Conservation (phyloP, 768 basidiomycete species). For the Arthromyces matolae region DNA sequence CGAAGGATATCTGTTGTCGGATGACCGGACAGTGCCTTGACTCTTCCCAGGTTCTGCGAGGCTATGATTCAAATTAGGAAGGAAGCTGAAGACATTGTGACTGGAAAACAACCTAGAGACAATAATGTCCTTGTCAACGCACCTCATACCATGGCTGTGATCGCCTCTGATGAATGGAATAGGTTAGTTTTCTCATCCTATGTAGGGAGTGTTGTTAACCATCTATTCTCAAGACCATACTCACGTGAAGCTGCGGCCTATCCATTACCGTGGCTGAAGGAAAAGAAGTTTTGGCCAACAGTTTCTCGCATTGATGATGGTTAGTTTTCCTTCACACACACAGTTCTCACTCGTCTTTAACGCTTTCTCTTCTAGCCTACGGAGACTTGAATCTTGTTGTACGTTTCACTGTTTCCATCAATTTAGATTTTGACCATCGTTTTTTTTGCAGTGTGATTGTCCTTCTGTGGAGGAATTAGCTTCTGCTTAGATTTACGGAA, state of each 20-base stretch:
- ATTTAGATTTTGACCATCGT: slow-evolving; percentile 8
- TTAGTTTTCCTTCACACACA: slow-evolving; percentile 33
- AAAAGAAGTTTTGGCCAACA: slow-evolving; percentile 96
- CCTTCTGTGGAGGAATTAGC: slow-evolving; percentile 80
- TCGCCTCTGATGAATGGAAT: slow-evolving; percentile 83
- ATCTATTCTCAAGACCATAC: slow-evolving; percentile 61
- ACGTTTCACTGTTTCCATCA: slow-evolving; percentile 35
- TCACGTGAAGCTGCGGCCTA: slow-evolving; percentile 88
- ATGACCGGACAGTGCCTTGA: background rate
- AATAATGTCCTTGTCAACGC: slow-evolving; percentile 94
- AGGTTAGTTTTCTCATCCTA: slow-evolving; percentile 42
- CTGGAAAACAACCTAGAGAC: slow-evolving; percentile 84
- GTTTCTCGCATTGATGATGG: slow-evolving; percentile 92
- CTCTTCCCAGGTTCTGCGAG: slow-evolving; percentile 76
- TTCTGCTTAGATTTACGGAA: slow-evolving; percentile 23
- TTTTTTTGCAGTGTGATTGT: slow-evolving; percentile 66
- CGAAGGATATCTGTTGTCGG: slow-evolving; percentile 8
- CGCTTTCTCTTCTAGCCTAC: slow-evolving; percentile 51
- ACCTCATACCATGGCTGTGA: slow-evolving; percentile 80
- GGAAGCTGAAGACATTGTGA: slow-evolving; percentile 84
- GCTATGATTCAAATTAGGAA: slow-evolving; percentile 96
- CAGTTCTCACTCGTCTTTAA: slow-evolving; percentile 1
- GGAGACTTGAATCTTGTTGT: slow-evolving; percentile 90
- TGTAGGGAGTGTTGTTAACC: background rate
- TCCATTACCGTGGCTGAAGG: slow-evolving; percentile 75